Evolutionary conservation across 1,284 basidiomycete genomes (phyloP), one percentile per base, ranked within the genome.

Genomic region (Bothia castanella): DNA sequence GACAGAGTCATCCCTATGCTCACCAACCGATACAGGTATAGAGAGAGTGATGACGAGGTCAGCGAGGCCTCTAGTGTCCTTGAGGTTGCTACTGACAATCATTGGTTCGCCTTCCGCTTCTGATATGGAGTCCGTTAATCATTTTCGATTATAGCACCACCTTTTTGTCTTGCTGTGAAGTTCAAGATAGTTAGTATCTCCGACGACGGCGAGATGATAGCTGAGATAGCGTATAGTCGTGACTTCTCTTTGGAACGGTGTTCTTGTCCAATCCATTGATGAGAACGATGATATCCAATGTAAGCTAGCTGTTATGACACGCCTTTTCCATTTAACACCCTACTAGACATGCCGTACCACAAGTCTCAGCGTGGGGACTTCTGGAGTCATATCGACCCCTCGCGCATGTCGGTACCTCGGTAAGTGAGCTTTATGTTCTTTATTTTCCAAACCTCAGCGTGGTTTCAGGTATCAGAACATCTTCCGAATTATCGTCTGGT

Each of bases 161-260:
- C 58, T 97, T 97, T 69, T 71, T 97, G 37, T 91, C 89, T 8
- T 95, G 90, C 0, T 84, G 71, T 47, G 93, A 97, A 71, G 83
- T 90, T 9, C 93, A 97, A 67, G 78, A 88, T 61, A 83, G 88
- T 87, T 49, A 56, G 73, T 60, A 17, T 27, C 11, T 29, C n/a
- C 17, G 42, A 50, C 11, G 27, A 36, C 21, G 36, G 20, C 10
- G 17, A 44, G 9, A 12, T 25, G 17, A 31, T 42, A 35, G 30
- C 49, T 59, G 32, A 65, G 16, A 35, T 25, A 19, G 20, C 23
- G 27, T 42, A 12, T 32, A 88, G 86, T 88, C 16, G 80, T 89
- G 20, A 77, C 78, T 55, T 74, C 78, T 4, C 74, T 95, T 13
- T 95, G 92, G 92, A 76, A 70, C 21, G 92, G 92, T n/a, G 79